These are phyloP conservation scores for Pilatotrama ljubarskyi DNA, from an alignment of 768 basidiomycete species.

Conservation along the genomic window DNA sequence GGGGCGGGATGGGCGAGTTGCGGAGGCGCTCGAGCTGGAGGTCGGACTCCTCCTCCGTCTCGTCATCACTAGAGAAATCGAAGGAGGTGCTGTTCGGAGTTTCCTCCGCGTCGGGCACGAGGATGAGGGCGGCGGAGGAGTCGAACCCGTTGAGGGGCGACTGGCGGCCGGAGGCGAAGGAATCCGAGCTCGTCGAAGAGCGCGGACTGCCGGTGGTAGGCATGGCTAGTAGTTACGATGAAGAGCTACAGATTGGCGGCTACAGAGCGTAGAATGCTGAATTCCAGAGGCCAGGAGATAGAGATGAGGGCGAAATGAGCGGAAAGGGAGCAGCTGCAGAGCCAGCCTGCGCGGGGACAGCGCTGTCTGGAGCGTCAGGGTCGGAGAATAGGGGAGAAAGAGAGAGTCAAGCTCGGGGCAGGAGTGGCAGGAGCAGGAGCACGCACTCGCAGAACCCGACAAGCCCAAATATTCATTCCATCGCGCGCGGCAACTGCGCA, in stretches of 20 bases:
- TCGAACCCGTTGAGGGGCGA: conserved; percentile 31
- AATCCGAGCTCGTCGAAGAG: conserved; percentile 26
- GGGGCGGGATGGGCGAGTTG: conserved; percentile 49
- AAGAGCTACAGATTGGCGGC: conserved; percentile 1
- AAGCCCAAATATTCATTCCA: not conserved
- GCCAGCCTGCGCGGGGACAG: conserved; percentile 19
- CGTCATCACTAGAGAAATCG: conserved; percentile 45
- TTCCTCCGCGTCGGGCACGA: conserved; percentile 58
- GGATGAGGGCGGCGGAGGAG: conserved; percentile 59
- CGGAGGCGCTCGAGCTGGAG: conserved; percentile 28
- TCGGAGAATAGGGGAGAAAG: not conserved
- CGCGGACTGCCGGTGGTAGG: conserved; percentile 19
- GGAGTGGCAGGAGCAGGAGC: not conserved
- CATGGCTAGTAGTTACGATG: not conserved
- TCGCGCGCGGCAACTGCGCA: conserved; percentile 1
- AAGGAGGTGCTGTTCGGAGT: conserved; percentile 25
- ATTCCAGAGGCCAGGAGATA: not conserved
- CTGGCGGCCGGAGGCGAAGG: conserved; percentile 25
- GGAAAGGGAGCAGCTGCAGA: conserved; percentile 14
- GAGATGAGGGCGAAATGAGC: conserved; percentile 2
- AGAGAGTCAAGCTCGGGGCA: not conserved
- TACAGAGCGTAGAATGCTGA: not conserved
- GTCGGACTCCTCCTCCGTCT: conserved; percentile 39
- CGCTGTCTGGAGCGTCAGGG: conserved; percentile 9
- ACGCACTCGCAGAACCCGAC: not conserved